Evolutionary conservation across 148 eudicot genomes (phyloP).

Genomic region (Arbutus unedo): DNA sequence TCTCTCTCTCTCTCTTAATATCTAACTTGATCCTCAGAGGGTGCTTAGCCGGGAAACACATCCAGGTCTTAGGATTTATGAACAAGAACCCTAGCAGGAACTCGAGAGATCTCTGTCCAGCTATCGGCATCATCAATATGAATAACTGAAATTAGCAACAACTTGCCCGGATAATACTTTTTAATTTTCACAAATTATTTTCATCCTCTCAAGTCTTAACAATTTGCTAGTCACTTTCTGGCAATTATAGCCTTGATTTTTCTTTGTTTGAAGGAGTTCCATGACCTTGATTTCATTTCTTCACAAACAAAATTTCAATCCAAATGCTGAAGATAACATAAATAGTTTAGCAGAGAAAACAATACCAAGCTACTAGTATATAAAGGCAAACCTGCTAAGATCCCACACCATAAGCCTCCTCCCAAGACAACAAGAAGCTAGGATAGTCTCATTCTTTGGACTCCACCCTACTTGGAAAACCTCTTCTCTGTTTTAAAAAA

Average conservation of each 20-base stretch:
- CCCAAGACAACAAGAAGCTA: slow-evolving; percentile 93
- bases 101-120: too few relatives aligned
- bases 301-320: not conserved
- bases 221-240: not conserved
- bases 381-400: slow-evolving; percentile 75
- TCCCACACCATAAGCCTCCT: slow-evolving; percentile 95
- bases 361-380: not conserved
- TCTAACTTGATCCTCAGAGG: too few relatives aligned
- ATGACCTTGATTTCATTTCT: not conserved
- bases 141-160: not conserved
- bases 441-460: slow-evolving; percentile 79
- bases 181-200: not conserved
- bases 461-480: slow-evolving; percentile 94
- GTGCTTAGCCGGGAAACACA: too few relatives aligned
- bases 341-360: not conserved
- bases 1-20: too few relatives aligned
- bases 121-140: too few relatives aligned
- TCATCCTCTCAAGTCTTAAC: not conserved
- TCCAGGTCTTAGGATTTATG: too few relatives aligned
- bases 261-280: not conserved
- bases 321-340: not conserved
- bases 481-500: slow-evolving; percentile 56
- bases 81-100: too few relatives aligned
- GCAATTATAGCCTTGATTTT: not conserved
- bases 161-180: not conserved